These are phyloP conservation scores for Alloteropsis semialata DNA, from an alignment of 176 grass and related monocot species.

Conservation along the genomic window DNA sequence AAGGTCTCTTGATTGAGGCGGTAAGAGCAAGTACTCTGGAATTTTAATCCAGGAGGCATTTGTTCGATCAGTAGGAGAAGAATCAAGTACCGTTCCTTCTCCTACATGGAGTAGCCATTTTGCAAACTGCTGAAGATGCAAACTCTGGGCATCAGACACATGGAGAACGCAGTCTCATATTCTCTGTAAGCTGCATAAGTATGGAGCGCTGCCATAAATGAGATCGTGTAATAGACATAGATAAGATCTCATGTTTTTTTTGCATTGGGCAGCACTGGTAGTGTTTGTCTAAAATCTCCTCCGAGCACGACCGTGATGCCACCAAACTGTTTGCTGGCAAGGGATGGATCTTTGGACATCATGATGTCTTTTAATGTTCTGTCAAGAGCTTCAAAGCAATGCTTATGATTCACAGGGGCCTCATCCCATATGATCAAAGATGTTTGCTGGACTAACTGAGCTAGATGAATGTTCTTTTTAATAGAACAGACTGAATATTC, in stretches of 20 bases:
- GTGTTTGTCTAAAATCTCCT: neutral
- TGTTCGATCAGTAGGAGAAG: neutral
- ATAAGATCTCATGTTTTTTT: neutral
- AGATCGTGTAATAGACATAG: neutral
- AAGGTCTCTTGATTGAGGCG: neutral
- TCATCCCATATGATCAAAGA: neutral
- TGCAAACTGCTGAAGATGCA: rapidly evolving
- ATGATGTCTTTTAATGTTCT: neutral
- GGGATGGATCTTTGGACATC: neutral
- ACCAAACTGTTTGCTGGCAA: neutral
- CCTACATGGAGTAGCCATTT: neutral
- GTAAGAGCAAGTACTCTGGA: neutral
- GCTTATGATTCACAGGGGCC: neutral
- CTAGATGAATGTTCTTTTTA: neutral
- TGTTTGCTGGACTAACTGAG: neutral
- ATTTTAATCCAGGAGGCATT: neutral
- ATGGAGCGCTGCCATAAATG: neutral
- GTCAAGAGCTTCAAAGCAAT: too few species aligned
- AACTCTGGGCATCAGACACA: neutral
- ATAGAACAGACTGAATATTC: neutral
- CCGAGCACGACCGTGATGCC: neutral
- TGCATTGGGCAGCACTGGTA: neutral
- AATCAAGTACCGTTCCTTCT: neutral
- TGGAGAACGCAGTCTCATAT: neutral
- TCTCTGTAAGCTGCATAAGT: neutral